phyloP scores from a whole-genome alignment of 495 filamentous ascomycete genomes.

The Aspergillus carlsbadensis region DNA sequence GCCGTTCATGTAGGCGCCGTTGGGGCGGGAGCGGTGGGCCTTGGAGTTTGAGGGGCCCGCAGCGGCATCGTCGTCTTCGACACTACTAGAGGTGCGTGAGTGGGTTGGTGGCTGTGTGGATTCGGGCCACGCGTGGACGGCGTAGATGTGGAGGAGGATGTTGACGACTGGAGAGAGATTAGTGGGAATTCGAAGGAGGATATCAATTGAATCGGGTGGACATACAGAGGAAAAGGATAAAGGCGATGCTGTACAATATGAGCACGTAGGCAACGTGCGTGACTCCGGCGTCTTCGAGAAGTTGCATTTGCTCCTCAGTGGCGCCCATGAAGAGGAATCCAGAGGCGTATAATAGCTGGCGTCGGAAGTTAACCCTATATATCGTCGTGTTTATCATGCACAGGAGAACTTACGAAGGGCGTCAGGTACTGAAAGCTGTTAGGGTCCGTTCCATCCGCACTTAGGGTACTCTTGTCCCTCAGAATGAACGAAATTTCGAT shows the following conservation, averaged over 20 bases:
- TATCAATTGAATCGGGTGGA: slow-evolving; percentile 5
- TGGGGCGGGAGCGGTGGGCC: neutral
- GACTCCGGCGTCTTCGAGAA: slow-evolving; percentile 69
- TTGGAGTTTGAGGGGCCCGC: slow-evolving; percentile 15
- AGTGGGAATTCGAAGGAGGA: neutral
- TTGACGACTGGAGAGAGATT: slow-evolving; percentile 57
- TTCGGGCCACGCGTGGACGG: slow-evolving; percentile 57
- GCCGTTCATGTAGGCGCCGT: slow-evolving; percentile 49
- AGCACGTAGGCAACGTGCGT: slow-evolving; percentile 90
- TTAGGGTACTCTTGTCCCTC: slow-evolving; percentile 61
- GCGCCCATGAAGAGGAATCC: slow-evolving; percentile 98
- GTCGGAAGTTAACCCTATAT: too few species aligned
- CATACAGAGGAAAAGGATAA: slow-evolving; percentile 84
- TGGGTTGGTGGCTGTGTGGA: slow-evolving; percentile 30
- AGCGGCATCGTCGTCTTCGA: slow-evolving; percentile 4
- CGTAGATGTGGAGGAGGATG: slow-evolving; percentile 81
- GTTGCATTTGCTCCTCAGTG: slow-evolving; percentile 89
- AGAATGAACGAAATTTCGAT: slow-evolving; percentile 91
- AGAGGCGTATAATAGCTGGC: slow-evolving; percentile 87
- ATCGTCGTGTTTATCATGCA: neutral
- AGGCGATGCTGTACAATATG: slow-evolving; percentile 85
- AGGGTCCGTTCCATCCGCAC: slow-evolving; percentile 58
- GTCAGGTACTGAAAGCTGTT: slow-evolving; percentile 93
- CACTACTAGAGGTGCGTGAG: slow-evolving; percentile 15
- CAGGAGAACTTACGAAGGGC: slow-evolving; percentile 68